Conservation (phyloP, 176 grass and related monocot genomes). For the Aegilops sharonensis region DNA sequence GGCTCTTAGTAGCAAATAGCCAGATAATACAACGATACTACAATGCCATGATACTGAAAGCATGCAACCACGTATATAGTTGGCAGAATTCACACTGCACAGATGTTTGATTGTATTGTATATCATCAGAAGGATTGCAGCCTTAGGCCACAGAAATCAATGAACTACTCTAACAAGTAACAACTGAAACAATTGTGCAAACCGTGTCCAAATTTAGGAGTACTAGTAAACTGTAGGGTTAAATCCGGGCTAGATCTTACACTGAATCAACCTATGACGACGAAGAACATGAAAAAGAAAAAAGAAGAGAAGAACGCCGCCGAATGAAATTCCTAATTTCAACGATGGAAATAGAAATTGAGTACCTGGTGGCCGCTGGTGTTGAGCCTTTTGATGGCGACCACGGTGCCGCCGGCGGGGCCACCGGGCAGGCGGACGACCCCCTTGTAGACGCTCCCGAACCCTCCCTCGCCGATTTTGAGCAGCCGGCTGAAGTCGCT, state of each 20-base stretch:
- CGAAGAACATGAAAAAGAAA: neutral
- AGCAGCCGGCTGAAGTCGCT: conserved; percentile 67
- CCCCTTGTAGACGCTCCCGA: conserved; percentile 81
- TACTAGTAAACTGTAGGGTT: neutral
- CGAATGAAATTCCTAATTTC: neutral
- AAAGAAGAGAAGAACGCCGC: neutral
- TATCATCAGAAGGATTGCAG: neutral
- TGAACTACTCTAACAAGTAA: neutral
- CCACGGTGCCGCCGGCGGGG: conserved; percentile 42
- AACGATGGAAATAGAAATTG: neutral
- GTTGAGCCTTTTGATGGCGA: conserved; percentile 64
- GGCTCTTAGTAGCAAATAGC: neutral
- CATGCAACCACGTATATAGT: neutral
- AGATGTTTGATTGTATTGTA: neutral
- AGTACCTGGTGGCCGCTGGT: conserved; percentile 63
- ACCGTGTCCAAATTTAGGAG: neutral
- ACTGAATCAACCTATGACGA: neutral
- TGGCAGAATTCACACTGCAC: neutral
- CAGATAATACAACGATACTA: neutral
- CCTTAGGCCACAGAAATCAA: neutral
- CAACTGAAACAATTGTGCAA: neutral
- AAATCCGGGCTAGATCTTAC: neutral
- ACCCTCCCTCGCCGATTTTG: conserved; percentile 78
- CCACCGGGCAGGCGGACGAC: conserved; percentile 44
- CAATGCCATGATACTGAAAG: neutral